A percentile compares a stretch with the other conserved stretches of the same genome.
Conservation (phyloP, 345 rosid genomes). For the Dovyalis caffra region DNA sequence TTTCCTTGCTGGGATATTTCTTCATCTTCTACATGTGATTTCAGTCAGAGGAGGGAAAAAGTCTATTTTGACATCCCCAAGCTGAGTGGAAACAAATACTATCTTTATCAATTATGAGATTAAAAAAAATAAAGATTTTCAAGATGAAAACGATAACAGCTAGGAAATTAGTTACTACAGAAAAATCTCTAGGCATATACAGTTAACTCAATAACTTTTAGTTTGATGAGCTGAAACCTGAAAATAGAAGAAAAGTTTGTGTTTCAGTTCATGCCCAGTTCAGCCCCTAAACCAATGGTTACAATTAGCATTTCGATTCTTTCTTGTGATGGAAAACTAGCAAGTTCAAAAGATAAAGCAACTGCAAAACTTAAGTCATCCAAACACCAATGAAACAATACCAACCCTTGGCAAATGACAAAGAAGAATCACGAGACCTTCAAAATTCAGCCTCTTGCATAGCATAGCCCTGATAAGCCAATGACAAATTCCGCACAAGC, state of each 20-base stretch:
- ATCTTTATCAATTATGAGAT: not conserved
- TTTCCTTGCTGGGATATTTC: not conserved
- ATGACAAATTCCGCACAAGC: not conserved
- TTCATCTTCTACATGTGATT: not conserved
- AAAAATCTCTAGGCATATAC: not conserved
- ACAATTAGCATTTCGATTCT: not conserved
- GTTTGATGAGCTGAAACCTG: not conserved
- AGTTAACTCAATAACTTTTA: not conserved
- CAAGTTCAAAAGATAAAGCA: not conserved
- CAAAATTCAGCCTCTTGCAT: not conserved
- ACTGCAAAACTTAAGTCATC: not conserved
- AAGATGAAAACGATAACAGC: too few species aligned
- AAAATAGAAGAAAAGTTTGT: not conserved
- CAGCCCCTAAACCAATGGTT: conserved; percentile 4
- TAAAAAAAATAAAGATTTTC: not conserved
- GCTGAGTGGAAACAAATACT: fast-evolving
- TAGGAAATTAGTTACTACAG: too few species aligned
- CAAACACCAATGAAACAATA: not conserved
- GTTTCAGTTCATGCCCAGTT: not conserved
- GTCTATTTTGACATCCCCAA: not conserved
- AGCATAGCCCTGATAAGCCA: not conserved
- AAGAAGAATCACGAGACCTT: not conserved
- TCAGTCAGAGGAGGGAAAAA: too few species aligned
- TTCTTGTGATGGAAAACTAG: conserved; percentile 8
- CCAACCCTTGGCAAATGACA: not conserved